Percentiles rank a stretch among this genome's conserved stretches.
These are phyloP conservation scores for Cyberlindnera misumaiensis DNA, from an alignment of 805 yeast genomes.

Conservation along the genomic window DNA sequence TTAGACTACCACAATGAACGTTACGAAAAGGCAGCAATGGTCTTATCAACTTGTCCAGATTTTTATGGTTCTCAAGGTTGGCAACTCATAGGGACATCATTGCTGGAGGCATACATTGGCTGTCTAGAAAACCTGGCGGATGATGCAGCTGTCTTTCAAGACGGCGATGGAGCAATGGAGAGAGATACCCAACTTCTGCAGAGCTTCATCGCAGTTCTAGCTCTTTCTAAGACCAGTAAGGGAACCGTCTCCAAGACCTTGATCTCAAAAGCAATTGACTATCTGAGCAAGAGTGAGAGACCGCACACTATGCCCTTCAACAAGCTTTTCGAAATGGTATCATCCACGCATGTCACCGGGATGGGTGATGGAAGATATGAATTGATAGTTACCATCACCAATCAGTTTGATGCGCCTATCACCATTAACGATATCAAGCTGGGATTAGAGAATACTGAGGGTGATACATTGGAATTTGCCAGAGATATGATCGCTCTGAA, in stretches of 20 bases:
- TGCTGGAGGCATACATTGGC: constrained; percentile 60
- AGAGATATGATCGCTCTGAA: neutral
- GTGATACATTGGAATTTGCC: constrained; percentile 7
- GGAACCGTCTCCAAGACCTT: neutral
- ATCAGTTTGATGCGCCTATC: constrained; percentile 3
- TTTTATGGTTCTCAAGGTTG: constrained; percentile 67
- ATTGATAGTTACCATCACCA: constrained; percentile 4
- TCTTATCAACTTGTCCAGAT: constrained; percentile 62
- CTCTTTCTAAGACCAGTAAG: constrained; percentile 1
- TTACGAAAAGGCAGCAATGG: constrained; percentile 52
- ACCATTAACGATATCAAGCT: constrained; percentile 11
- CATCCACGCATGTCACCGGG: constrained; percentile 6
- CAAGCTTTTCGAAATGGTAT: constrained; percentile 7
- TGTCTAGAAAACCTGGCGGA: constrained; percentile 47
- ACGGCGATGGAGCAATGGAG: constrained; percentile 1
- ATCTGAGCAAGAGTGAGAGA: neutral
- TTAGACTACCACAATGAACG: constrained; percentile 53
- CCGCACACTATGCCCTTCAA: constrained; percentile 3
- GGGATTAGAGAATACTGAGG: constrained; percentile 13
- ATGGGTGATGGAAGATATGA: constrained; percentile 10
- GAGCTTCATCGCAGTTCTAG: constrained; percentile 5
- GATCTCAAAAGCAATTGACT: constrained; percentile 6
- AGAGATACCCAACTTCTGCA: constrained; percentile 6
- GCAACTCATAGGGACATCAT: constrained; percentile 60
- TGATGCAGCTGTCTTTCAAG: constrained; percentile 18